These are phyloP conservation scores for Margaritispora aquatica DNA, from an alignment of 495 filamentous ascomycete species.

Conservation along the genomic window DNA sequence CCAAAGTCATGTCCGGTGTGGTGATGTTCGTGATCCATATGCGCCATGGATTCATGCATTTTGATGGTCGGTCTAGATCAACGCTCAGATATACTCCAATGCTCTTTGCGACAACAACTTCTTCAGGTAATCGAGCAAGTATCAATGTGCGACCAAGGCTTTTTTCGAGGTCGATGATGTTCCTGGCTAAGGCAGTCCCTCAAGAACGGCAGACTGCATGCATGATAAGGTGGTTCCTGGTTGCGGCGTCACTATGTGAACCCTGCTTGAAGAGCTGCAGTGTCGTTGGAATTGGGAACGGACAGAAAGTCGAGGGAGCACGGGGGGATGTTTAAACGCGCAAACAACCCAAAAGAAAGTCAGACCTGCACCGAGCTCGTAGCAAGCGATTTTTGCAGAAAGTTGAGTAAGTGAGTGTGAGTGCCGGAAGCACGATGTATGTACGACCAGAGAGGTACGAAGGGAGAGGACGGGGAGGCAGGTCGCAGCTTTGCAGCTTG, in stretches of 20 bases:
- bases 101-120: slow-evolving; percentile 7
- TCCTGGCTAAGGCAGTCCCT: slow-evolving; percentile 27
- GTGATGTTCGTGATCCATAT: slow-evolving; percentile 27
- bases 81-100: background rate
- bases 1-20: slow-evolving; percentile 21
- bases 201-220: slow-evolving; percentile 27
- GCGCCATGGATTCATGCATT: slow-evolving; percentile 27
- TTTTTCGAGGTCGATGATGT: slow-evolving; percentile 14
- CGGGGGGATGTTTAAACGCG: slow-evolving; percentile 17
- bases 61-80: slow-evolving; percentile 5
- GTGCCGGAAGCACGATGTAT: slow-evolving; percentile 7
- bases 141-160: slow-evolving; percentile 9
- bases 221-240: slow-evolving; percentile 28
- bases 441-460: slow-evolving; percentile 1
- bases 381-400: background rate
- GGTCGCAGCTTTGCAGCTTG: background rate
- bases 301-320: slow-evolving; percentile 13
- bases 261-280: slow-evolving; percentile 21
- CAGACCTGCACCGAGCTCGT: slow-evolving; percentile 9
- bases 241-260: slow-evolving; percentile 24
- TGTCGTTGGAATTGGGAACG: slow-evolving; percentile 13
- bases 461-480: background rate
- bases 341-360: slow-evolving; percentile 18
- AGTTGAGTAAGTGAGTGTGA: background rate
- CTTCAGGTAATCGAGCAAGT: slow-evolving; percentile 4